phyloP scores from a whole-genome alignment of 73 alveolate genomes.

The Stentor coeruleus region DNA sequence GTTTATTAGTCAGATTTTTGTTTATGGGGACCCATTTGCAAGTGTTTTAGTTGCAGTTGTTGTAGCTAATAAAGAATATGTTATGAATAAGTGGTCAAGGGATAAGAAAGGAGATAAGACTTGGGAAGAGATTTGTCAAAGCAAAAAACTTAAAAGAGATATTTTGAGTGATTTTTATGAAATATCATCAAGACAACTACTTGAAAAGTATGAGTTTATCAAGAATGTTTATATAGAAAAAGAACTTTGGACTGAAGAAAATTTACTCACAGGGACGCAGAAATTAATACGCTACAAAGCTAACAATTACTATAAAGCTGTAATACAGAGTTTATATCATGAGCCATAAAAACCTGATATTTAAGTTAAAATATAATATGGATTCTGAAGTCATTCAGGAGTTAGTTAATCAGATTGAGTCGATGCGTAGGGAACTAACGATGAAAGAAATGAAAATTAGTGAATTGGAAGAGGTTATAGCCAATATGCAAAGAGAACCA shows the following conservation, averaged over 20 bases:
- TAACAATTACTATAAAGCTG: no score
- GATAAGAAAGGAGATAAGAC: no score
- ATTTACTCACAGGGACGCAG: background rate
- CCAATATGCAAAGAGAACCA: no score
- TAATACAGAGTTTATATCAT: no score
- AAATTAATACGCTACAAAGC: background rate
- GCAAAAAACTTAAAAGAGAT: background rate
- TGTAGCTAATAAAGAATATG: conserved; percentile 65
- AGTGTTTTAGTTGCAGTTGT: conserved; percentile 65
- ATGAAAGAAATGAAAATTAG: no score
- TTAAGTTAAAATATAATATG: no score
- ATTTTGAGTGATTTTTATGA: background rate
- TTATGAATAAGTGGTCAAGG: conserved; percentile 47
- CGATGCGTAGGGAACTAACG: no score
- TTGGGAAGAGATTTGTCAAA: no score
- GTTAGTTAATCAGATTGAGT: no score
- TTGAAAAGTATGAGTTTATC: background rate
- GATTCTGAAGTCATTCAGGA: no score
- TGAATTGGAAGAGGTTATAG: no score
- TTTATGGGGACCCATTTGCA: conserved; percentile 91
- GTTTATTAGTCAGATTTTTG: conserved; percentile 72
- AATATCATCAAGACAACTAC: background rate
- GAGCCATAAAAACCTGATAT: no score
- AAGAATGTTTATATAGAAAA: background rate
- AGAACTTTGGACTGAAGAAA: background rate